phyloP scores from a whole-genome alignment of 2,329 filamentous ascomycete genomes.

The Colletotrichum tropicale region DNA sequence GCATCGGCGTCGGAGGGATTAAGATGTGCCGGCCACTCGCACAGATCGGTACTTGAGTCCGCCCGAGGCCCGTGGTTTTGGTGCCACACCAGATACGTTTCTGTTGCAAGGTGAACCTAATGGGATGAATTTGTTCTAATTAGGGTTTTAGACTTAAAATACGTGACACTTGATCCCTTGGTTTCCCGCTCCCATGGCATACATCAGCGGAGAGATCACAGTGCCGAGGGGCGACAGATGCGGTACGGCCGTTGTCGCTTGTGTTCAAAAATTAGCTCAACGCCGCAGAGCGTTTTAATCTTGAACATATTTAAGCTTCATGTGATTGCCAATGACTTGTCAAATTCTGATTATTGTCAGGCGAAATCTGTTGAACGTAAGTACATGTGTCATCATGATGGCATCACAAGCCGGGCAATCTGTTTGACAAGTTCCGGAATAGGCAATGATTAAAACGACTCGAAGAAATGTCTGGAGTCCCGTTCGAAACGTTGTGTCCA shows the following conservation, averaged over 20 bases:
- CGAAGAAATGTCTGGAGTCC: fast-evolving
- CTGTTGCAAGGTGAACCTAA: not conserved
- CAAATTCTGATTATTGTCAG: not conserved
- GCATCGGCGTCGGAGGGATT: not conserved
- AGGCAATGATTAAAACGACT: not conserved
- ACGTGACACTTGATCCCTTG: fast-evolving
- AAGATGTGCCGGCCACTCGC: not conserved
- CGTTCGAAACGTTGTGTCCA: not conserved
- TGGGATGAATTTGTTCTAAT: fast-evolving
- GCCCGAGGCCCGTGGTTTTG: not conserved
- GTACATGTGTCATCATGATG: not conserved
- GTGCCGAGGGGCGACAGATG: not conserved
- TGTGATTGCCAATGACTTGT: fast-evolving
- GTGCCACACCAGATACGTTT: not conserved
- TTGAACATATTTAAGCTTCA: not conserved
- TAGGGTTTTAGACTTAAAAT: not conserved
- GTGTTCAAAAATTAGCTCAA: not conserved
- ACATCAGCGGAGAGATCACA: not conserved
- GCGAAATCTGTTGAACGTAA: not conserved
- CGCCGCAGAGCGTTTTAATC: fast-evolving
- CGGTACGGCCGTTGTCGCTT: not conserved
- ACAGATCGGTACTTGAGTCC: not conserved
- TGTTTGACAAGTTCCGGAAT: fast-evolving
- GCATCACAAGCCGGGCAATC: not conserved
- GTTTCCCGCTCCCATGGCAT: not conserved